Base-by-base conservation (phyloP, 1,284 basidiomycete species). In the Prillingera fragicola region DNA sequence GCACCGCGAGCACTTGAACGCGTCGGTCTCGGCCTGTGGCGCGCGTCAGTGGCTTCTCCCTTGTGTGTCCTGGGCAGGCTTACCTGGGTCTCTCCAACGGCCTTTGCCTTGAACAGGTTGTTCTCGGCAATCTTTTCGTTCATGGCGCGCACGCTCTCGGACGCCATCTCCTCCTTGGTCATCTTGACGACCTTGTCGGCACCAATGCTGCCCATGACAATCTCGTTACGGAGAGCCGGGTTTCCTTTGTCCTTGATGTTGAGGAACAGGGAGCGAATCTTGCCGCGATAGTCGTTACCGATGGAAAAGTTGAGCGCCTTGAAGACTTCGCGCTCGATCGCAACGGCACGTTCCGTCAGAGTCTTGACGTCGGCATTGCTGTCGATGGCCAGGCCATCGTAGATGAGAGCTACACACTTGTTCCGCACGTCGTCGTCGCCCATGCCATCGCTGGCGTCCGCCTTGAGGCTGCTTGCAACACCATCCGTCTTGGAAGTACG, bases 171-270 rank as follows among this genome's bases (percentile, higher is more conserved):
- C 72, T 83, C 78, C 65, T 84, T 88, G 1, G 79, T 77, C 89
- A 97, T 94, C 27, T 72, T 80, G 46, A 81, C 81, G 40, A 97
- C 81, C 55, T 76, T 80, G 21, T 80, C 78, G 0, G 83, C 78
- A 1, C 78, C 58, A 1, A 96, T 74, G 21, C 86, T 83, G 1
- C 91, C 91, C 36, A 82, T 79, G 15, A 94, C 83, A 47, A 98
- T 82, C 56, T 81, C 83, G 62, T 85, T 85, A 25, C 92, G 79
- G 41, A 98, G 70, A 18, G 79, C 78, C 8, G 91, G 91, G 68
- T 98, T 97, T 60, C 84, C 83, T 73, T 91, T 94, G 72, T 95
- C 94, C 69, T 95, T 96, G 56, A 98, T 76, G 69, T 85, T 97
- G 57, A 95, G 83, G 63, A 81, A 92, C 28, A 97, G 73, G n/a